Evolutionary conservation across 345 rosid genomes (phyloP), one percentile per base, ranked within the genome.

Genomic region (Noccaea caerulescens): DNA sequence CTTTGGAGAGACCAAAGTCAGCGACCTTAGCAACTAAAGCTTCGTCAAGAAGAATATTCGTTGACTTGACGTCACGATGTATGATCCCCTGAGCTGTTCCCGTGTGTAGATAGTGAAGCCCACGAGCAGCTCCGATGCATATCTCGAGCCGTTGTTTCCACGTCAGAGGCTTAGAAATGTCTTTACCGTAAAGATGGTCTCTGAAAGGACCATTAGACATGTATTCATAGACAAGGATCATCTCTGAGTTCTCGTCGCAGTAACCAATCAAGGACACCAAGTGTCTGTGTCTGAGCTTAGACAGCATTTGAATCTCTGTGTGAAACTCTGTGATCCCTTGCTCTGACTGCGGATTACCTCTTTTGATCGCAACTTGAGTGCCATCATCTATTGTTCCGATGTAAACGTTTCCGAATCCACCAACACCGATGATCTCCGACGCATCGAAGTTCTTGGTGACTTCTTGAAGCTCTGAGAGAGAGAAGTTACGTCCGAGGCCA

Each of bases 21-120:
- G 92, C 82, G 4, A 89, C 92, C 59, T 89, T 89, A 55, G 96
- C 92, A 36, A 85, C 90, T 16, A 87, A 82, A 33, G 80, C 74
- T 33, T 87, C 90, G 9, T 89, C 96, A 2, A 89, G 92, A 44
- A 89, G 67, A 44, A 89, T 89, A 53, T 89, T 89, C n/a, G 92
- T 89, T 18, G 89, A 85, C 64, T 87, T 89, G 2, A 89, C 96
- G 51, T 89, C 96, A 0, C 96, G 86, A 67, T 89, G 96, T 57
- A 89, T 89, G 62, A 89, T 89, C 7, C 96, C 96, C 55, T 89
- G 92, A 41, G 96, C 90, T 27, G 96, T 87, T 9, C 96, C 96
- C 0, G 96, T 89, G 68, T 89, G 92, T 56, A 89, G 65, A 63
- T 89, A 89, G 65, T 89, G 96, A 67, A 87, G 87, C 6, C 95